These are phyloP conservation scores for Pleurotus platypus DNA, from an alignment of 768 basidiomycete species.

Conservation along the genomic window DNA sequence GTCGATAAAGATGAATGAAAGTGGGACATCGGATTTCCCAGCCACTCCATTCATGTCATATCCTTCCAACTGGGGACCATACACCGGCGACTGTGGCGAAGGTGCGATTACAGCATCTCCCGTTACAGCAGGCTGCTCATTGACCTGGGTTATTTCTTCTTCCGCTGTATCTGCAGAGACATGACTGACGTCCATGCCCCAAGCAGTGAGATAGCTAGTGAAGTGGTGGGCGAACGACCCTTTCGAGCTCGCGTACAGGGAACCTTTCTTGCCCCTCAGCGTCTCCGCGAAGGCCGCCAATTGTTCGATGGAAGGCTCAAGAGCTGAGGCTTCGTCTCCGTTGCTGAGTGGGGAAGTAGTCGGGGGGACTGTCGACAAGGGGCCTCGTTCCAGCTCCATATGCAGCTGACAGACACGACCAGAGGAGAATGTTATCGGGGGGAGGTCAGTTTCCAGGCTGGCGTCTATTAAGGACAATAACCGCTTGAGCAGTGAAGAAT, in stretches of 20 bases:
- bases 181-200: constrained; percentile 94
- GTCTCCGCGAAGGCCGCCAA: constrained; percentile 77
- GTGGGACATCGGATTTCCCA: constrained; percentile 7
- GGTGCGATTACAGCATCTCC: constrained; percentile 10
- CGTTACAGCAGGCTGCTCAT: background rate
- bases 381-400: constrained; percentile 60
- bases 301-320: constrained; percentile 79
- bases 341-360: constrained; percentile 26
- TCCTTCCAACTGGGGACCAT: constrained; percentile 2
- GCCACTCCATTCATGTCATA: background rate
- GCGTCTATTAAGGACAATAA: constrained; percentile 61
- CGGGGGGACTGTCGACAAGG: constrained; percentile 33
- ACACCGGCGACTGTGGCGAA: constrained; percentile 2
- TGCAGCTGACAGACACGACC: constrained; percentile 66
- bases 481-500: constrained; percentile 52
- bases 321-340: constrained; percentile 48
- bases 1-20: constrained; percentile 87
- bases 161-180: constrained; percentile 56
- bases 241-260: constrained; percentile 80
- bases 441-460: constrained; percentile 38
- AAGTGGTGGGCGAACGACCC: constrained; percentile 91
- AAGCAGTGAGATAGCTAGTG: constrained; percentile 87
- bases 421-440: constrained; percentile 32
- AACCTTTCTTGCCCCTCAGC: constrained; percentile 79
- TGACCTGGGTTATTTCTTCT: constrained; percentile 26